phyloP scores from a whole-genome alignment of 495 filamentous ascomycete species.

The Beverwykella pulmonaria region DNA sequence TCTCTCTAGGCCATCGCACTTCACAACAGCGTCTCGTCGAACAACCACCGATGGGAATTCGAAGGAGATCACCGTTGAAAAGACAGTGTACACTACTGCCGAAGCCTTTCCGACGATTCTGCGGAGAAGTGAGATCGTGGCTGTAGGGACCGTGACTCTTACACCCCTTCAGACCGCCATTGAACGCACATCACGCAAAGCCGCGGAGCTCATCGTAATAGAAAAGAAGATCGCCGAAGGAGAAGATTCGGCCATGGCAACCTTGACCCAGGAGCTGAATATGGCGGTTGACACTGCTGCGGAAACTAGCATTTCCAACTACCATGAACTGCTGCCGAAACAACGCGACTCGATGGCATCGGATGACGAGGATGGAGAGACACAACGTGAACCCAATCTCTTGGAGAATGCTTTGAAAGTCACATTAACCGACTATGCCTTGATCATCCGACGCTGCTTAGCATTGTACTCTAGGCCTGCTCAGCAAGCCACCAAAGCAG shows the following conservation, averaged over 20 bases:
- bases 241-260: conserved; percentile 64
- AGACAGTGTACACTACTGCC: conserved; percentile 79
- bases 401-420: conserved; percentile 83
- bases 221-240: conserved; percentile 76
- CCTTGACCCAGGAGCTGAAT: conserved; percentile 71
- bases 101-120: conserved; percentile 92
- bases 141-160: conserved; percentile 64
- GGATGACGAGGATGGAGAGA: conserved; percentile 49
- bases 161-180: conserved; percentile 83
- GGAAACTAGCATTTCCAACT: conserved; percentile 71
- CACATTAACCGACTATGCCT: conserved; percentile 85
- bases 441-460: conserved; percentile 81
- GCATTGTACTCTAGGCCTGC: conserved; percentile 64
- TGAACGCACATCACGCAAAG: conserved; percentile 89
- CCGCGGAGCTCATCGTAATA: conserved; percentile 73
- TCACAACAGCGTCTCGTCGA: conserved; percentile 71
- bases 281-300: conserved; percentile 69
- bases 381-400: conserved; percentile 58
- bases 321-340: conserved; percentile 70
- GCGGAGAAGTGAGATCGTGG: conserved; percentile 80
- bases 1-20: conserved; percentile 68
- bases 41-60: conserved; percentile 65
- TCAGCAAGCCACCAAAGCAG: conserved; percentile 61
- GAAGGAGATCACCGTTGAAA: conserved; percentile 78
- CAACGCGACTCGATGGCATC: conserved; percentile 46